phyloP scores from a whole-genome alignment of 192 early-diverging fungal genomes.

The Diversispora eburnea region DNA sequence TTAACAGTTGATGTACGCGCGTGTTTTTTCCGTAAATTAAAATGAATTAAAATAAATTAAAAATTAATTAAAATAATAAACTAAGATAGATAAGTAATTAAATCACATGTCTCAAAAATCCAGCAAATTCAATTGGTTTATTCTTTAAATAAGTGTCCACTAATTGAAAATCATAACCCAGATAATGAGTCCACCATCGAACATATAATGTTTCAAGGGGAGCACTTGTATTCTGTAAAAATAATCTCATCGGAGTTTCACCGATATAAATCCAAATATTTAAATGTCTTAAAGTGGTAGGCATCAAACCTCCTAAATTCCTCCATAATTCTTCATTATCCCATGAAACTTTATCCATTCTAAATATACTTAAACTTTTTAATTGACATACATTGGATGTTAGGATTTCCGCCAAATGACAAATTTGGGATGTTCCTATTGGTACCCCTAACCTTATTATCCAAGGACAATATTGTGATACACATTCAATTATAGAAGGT shows the following conservation, averaged over 20 bases:
- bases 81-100: no score
- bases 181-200: constrained; percentile 20
- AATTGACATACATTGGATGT: constrained; percentile 8
- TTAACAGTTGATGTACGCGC: no score
- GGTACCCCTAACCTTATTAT: constrained; percentile 14
- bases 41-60: no score
- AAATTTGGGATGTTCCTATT: constrained; percentile 1
- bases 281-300: constrained; percentile 13
- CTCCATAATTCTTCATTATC: constrained; percentile 13
- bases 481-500: constrained; percentile 14
- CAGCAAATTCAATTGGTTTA: background rate
- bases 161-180: constrained; percentile 16
- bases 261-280: constrained; percentile 25
- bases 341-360: constrained; percentile 8
- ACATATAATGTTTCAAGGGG: constrained; percentile 27
- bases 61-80: no score
- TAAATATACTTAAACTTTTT: constrained; percentile 21
- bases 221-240: constrained; percentile 20
- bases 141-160: constrained; percentile 7
- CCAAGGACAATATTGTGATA: constrained; percentile 12
- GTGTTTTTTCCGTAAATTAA: no score
- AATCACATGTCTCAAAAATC: constrained; percentile 12
- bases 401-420: constrained; percentile 11
- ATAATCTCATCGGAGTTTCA: constrained; percentile 18
- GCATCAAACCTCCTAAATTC: constrained; percentile 18